A percentile compares a stretch with the other conserved stretches of the same genome.
Conservation (phyloP, 768 basidiomycete species). For the Psilocybe azurescens region DNA sequence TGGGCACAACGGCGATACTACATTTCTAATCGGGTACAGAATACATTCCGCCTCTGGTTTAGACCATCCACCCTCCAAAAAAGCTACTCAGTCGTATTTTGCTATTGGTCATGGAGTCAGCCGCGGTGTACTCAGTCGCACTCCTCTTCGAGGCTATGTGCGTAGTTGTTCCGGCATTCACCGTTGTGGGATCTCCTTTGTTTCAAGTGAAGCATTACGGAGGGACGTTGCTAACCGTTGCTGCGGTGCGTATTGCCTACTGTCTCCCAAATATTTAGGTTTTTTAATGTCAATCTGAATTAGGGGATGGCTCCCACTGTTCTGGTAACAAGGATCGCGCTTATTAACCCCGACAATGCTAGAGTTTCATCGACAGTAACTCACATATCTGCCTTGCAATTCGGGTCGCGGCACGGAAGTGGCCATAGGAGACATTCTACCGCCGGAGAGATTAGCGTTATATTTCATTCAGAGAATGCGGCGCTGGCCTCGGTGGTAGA, state of each 20-base stretch:
- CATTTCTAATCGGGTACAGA: conserved; percentile 6
- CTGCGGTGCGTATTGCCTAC: conserved; percentile 3
- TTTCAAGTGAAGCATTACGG: background rate
- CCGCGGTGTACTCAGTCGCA: background rate
- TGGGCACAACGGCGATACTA: conserved; percentile 2
- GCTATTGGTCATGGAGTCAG: conserved; percentile 5
- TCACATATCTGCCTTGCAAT: background rate
- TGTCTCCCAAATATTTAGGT: background rate
- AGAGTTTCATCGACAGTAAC: background rate
- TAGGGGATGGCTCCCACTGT: conserved; percentile 1
- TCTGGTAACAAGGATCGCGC: background rate
- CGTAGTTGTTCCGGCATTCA: background rate
- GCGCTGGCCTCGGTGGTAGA: no score
- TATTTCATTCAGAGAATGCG: no score
- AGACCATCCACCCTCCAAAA: no score
- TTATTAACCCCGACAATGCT: conserved; percentile 4
- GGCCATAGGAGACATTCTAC: no score
- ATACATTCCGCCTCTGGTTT: background rate
- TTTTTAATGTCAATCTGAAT: background rate
- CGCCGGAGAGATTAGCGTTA: no score
- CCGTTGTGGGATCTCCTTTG: background rate
- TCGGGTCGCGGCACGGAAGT: no score
- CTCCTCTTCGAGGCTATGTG: background rate
- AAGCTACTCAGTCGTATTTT: background rate
- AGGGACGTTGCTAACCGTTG: background rate